phyloP scores from a whole-genome alignment of 1,139 yeast genomes.

The Arxiozyma heterogenica region DNA sequence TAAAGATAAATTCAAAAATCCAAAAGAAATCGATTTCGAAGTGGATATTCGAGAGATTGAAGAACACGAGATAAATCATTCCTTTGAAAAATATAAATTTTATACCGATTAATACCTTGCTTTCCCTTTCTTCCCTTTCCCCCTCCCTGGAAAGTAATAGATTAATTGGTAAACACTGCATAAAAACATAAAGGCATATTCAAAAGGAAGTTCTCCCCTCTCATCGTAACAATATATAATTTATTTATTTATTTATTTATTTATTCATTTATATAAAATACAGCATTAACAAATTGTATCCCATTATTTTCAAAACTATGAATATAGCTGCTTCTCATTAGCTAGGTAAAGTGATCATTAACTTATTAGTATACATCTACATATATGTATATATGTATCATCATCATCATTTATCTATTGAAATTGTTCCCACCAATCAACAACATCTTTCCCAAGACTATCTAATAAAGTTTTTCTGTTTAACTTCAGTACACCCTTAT shows the following conservation, averaged over 20 bases:
- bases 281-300: not conserved
- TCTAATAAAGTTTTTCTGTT: conserved; percentile 10
- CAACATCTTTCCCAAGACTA: conserved; percentile 21
- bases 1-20: conserved; percentile 41
- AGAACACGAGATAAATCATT: conserved; percentile 37
- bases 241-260: not conserved
- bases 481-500: conserved; percentile 1
- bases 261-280: not conserved
- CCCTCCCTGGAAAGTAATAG: not conserved
- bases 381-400: not conserved
- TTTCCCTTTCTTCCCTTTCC: no score
- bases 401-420: not conserved
- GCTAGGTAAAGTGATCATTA: not conserved
- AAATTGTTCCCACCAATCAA: conserved; percentile 20
- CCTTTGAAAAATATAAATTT: conserved; percentile 17
- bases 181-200: not conserved
- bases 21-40: conserved; percentile 45
- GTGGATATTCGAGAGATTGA: conserved; percentile 52
- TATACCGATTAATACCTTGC: conserved; percentile 4
- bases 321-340: not conserved
- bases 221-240: not conserved
- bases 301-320: not conserved
- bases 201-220: not conserved
- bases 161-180: not conserved
- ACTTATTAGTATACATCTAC: not conserved